Percentiles rank a stretch among this genome's conserved stretches.
phyloP scores from a whole-genome alignment of 2,329 filamentous ascomycete genomes.

The Phyllosticta ampelicida region DNA sequence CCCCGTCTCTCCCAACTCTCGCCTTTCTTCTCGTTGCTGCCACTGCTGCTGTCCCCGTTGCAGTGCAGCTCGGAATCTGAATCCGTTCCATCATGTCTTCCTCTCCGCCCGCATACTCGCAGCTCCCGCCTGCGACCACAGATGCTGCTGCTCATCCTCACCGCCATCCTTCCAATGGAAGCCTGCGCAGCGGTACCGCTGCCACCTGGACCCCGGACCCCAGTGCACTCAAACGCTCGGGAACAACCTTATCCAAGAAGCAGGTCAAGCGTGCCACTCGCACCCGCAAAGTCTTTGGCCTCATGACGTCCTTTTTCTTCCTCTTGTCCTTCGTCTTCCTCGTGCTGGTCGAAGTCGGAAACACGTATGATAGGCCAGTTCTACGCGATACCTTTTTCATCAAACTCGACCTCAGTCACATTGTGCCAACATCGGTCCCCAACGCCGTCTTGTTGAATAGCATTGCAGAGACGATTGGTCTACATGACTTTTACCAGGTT shows the following conservation, averaged over 20 bases:
- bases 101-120: background rate
- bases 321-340: conserved; percentile 67
- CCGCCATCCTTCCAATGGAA: background rate
- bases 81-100: conserved; percentile 2
- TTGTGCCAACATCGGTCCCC: conserved; percentile 63
- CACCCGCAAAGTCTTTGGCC: conserved; percentile 49
- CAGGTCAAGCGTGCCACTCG: conserved; percentile 32
- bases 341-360: conserved; percentile 70
- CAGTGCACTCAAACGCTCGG: conserved; percentile 7
- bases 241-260: conserved; percentile 19
- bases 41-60: background rate
- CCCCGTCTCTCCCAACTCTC: background rate
- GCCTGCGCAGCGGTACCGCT: background rate
- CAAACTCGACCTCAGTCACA: conserved; percentile 69
- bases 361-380: conserved; percentile 51
- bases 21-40: background rate
- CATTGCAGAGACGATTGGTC: conserved; percentile 71
- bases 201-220: conserved; percentile 3
- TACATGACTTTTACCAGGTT: conserved; percentile 91
- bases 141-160: background rate
- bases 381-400: conserved; percentile 71
- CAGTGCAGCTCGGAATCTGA: background rate
- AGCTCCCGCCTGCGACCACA: background rate
- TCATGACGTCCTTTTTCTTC: conserved; percentile 58
- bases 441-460: conserved; percentile 72